Evolutionary conservation across 805 yeast genomes (phyloP).

Genomic region (Kodamaea hsintzibuensis): DNA sequence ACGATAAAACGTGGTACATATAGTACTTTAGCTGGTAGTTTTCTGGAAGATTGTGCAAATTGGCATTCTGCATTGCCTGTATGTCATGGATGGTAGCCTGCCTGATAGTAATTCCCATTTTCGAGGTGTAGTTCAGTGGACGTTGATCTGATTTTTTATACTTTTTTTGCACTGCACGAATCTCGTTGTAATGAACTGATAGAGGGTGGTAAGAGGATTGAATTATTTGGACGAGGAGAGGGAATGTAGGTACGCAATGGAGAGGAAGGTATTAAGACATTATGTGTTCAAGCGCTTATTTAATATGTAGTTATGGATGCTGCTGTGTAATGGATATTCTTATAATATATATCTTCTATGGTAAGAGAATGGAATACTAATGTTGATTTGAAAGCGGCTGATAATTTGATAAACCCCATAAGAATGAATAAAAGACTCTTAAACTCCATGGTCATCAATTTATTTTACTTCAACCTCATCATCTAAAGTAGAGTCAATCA

Average conservation of each 20-base stretch:
- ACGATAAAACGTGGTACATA: constrained; percentile 87
- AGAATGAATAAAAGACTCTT: no score
- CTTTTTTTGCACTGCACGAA: not conserved
- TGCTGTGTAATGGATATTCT: no score
- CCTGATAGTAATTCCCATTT: constrained; percentile 84
- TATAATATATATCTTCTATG: no score
- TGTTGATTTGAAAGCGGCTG: no score
- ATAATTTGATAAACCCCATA: no score
- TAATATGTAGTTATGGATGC: no score
- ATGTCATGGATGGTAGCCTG: constrained; percentile 84
- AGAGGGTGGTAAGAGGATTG: not conserved
- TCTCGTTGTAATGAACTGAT: not conserved
- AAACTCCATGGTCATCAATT: no score
- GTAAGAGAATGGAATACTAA: no score
- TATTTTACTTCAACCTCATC: no score
- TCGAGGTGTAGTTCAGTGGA: not conserved
- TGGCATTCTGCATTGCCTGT: constrained; percentile 95
- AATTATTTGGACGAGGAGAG: not conserved
- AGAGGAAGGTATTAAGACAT: no score
- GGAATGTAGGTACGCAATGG: not conserved
- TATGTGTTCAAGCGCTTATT: no score
- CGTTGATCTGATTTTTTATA: not conserved
- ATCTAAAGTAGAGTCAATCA: no score
- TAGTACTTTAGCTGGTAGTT: constrained; percentile 91
- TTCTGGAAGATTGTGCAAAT: constrained; percentile 89